phyloP scores from a whole-genome alignment of 1,284 basidiomycete species.

The Irpex sp. region DNA sequence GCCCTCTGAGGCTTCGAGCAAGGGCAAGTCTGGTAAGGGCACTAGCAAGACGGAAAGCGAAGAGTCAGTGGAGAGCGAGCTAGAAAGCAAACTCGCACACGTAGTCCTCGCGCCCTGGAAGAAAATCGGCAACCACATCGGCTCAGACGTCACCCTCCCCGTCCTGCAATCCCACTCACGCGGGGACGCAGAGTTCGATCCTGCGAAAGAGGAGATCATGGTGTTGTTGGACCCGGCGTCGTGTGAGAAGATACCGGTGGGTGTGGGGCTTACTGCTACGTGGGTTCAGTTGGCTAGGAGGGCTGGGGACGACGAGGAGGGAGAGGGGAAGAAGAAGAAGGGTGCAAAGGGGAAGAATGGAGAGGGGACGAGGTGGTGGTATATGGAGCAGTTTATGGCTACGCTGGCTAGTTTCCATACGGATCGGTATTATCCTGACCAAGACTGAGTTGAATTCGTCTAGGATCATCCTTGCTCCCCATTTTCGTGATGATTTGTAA shows the following conservation, averaged over 20 bases:
- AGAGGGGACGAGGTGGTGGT: conserved; percentile 25
- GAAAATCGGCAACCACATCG: conserved; percentile 31
- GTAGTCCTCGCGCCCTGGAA: conserved; percentile 52
- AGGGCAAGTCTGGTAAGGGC: conserved; percentile 8
- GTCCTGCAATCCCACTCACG: conserved; percentile 38
- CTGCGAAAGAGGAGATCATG: conserved; percentile 46
- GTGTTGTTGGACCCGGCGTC: conserved; percentile 45
- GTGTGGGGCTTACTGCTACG: conserved; percentile 52
- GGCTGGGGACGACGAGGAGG: conserved; percentile 14
- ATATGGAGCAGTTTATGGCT: conserved; percentile 23
- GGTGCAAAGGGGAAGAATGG: conserved; percentile 20
- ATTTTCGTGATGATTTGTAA: too few species aligned
- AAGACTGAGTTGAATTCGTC: conserved; percentile 4
- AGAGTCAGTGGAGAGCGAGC: conserved; percentile 43
- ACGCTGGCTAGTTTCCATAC: conserved; percentile 25
- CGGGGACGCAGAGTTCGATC: conserved; percentile 31
- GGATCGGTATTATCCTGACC: conserved; percentile 14
- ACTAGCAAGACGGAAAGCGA: conserved; percentile 13
- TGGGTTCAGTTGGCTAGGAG: conserved; percentile 56
- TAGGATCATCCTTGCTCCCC: background rate
- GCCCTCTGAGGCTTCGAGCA: conserved; percentile 8
- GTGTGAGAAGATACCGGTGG: conserved; percentile 37
- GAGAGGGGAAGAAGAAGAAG: conserved; percentile 4
- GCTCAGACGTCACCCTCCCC: conserved; percentile 32
- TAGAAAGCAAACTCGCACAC: conserved; percentile 41